Conservation (phyloP, 208 protist species). For the Leishmania braziliensis region DNA sequence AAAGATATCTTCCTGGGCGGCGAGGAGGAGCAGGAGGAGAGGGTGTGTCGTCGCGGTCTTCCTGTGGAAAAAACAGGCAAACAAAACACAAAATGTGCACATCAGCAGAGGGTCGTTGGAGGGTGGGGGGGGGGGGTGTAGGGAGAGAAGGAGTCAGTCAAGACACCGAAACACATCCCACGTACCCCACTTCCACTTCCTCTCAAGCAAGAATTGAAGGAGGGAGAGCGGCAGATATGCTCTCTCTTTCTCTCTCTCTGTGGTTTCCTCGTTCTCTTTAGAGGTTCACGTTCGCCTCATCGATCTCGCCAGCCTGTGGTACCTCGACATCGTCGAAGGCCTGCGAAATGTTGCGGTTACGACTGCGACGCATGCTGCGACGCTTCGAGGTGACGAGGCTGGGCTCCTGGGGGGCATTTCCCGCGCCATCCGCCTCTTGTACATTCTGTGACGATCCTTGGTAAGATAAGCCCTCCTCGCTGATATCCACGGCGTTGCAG, state of each 20-base stretch:
- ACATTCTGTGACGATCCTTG: too few species aligned
- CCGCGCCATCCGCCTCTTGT: neutral
- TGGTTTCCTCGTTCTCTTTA: conserved; percentile 3
- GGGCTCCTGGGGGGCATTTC: conserved; percentile 1
- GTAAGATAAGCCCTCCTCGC: neutral
- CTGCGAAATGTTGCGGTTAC: conserved; percentile 29
- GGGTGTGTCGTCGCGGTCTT: neutral
- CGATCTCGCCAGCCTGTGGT: conserved; percentile 42
- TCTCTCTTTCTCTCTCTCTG: too few species aligned
- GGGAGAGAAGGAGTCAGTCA: neutral
- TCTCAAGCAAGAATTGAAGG: neutral
- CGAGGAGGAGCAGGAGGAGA: neutral
- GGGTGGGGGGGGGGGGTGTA: neutral
- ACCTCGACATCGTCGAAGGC: conserved; percentile 52
- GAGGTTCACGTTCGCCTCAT: conserved; percentile 40
- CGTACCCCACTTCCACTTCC: neutral
- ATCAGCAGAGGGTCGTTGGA: neutral
- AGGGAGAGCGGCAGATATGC: neutral
- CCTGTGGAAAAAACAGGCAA: neutral
- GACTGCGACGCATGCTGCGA: conserved; percentile 25
- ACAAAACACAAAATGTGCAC: neutral
- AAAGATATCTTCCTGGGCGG: neutral
- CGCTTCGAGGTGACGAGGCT: conserved; percentile 32
- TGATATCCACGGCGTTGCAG: conserved; percentile 3
- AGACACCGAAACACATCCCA: neutral